phyloP scores from a whole-genome alignment of 257 asterid species.

The Salvia splendens region DNA sequence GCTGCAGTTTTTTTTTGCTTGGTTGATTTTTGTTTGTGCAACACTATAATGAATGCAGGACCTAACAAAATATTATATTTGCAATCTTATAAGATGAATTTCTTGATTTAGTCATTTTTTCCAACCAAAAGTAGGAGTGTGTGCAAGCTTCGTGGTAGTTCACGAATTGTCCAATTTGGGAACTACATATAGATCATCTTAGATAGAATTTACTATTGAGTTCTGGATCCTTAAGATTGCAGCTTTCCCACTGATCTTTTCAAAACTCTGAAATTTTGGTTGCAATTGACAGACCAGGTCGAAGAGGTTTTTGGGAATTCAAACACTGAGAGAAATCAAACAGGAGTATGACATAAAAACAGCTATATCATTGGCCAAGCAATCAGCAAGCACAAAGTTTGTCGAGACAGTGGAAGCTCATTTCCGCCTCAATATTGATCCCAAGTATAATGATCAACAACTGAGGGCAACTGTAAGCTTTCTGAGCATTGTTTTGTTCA shows the following conservation, averaged over 20 bases:
- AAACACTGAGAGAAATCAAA: constrained; percentile 76
- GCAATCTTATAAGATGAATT: neutral
- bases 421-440: constrained; percentile 97
- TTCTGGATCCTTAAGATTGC: neutral
- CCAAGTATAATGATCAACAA: constrained; percentile 95
- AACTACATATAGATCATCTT: too few relatives aligned
- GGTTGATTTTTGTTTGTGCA: neutral
- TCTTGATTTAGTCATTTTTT: neutral
- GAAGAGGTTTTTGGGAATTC: constrained; percentile 92
- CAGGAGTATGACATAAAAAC: constrained; percentile 80
- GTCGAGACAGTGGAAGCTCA: constrained; percentile 92
- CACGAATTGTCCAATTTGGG: too few relatives aligned
- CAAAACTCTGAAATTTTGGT: constrained; percentile 6
- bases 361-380: constrained; percentile 75
- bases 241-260: neutral
- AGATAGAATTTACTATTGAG: too few relatives aligned
- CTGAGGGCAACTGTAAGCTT: constrained; percentile 91
- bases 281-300: constrained; percentile 71
- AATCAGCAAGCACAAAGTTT: constrained; percentile 74
- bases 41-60: neutral
- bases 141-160: neutral
- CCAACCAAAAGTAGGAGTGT: neutral
- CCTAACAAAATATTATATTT: neutral
- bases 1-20: neutral
- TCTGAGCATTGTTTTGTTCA: constrained; percentile 24